Evolutionary conservation across 805 yeast species (phyloP), one percentile per base, ranked within the genome.

Genomic region (Hanseniaspora guilliermondii): DNA sequence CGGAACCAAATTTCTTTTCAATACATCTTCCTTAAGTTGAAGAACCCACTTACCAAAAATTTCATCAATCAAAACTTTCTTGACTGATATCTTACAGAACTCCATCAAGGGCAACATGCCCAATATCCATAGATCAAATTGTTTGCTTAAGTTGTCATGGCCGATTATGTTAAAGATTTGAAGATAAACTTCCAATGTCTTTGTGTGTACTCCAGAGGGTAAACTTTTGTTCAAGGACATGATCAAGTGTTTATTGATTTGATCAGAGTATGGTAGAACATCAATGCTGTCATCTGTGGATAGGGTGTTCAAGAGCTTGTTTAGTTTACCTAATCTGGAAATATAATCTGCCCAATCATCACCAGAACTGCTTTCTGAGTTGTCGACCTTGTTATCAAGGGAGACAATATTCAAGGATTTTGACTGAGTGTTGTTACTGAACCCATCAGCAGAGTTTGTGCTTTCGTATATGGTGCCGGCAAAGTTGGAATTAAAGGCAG

Each of bases 341-440:
- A 93, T 93, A 65, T 91, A 88, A 65, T 93, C 98, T 14, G 98
- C 97, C 99, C 99, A 93, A 70, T 93, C 98, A 33, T 81, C 85
- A 1, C 88, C 83, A 1, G 85, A 70, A 52, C 87, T 96, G 8
- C 14, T 33, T 11, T 21, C 30, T 8, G 6, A 21, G 24, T 4
- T 14, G 12, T 30, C 17, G 2, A 21, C 37, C 30, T 39, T 42
- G 17, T 38, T 48, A 32, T 27, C 24, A 11, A 38, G 8, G 8
- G 27, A 33, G 2, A 33, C 9, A 11, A 49, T 22, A 7, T 27
- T 17, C n/a, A 32, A n/a, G n/a, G 42, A 49, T n/a, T 21, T 17
- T 27, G 35, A 22, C 12, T 22, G 21, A 30, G 16, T n/a, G 24
- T 16, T 32, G 19, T 16, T 39, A n/a, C 24, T 39, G n/a, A 8